Base-by-base conservation (phyloP, 768 basidiomycete species). In the Hypsizygus marmoreus region DNA sequence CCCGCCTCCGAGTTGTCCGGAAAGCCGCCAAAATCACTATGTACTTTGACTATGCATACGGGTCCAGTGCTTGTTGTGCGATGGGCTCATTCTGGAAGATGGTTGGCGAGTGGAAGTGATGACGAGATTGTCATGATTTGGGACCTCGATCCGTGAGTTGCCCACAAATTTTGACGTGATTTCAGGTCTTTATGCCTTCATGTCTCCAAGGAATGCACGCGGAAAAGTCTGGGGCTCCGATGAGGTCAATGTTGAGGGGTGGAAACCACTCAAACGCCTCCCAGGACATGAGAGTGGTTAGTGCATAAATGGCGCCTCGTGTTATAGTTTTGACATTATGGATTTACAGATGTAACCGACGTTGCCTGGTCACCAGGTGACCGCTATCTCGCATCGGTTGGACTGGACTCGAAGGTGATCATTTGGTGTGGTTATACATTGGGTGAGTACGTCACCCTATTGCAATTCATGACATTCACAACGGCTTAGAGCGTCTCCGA, bases 51-150 rank as follows among this genome's bases (percentile, higher is more conserved):
- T 2, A 90, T 92, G 81, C 97, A 99, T 62, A 91, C 89, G 0
- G 95, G 95, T 0, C 89, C 94, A 0, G 95, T 99, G 2, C 71
- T 98, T 22, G 82, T 86, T 11, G 88, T 97, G 13, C 70, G 95
- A 37, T 99, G 95, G 95, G 91, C 93, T 9, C 84, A 94, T 66
- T 91, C 88, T 8, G 97, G 97, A 8, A 72, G 88, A 40, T 97
- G 89, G 85, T 74, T 99, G 14, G 97, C 97, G 4, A 95, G 91
- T 59, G 97, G 97, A 16, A 92, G 93, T 53, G 97, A 99, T 65
- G 97, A 98, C 61, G 82, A 86, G 61, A 88, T 95, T 53, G 84
- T 97, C 23, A 90, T 98, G 86, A 84, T 98, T 26, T 99, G 95
- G 97, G 92, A 94, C 61, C 79, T 93, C 37, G 94, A 97, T 68